Evolutionary conservation across 331 rosid species (phyloP), one percentile per base, ranked within the genome.

Genomic region (Ulmus americana): DNA sequence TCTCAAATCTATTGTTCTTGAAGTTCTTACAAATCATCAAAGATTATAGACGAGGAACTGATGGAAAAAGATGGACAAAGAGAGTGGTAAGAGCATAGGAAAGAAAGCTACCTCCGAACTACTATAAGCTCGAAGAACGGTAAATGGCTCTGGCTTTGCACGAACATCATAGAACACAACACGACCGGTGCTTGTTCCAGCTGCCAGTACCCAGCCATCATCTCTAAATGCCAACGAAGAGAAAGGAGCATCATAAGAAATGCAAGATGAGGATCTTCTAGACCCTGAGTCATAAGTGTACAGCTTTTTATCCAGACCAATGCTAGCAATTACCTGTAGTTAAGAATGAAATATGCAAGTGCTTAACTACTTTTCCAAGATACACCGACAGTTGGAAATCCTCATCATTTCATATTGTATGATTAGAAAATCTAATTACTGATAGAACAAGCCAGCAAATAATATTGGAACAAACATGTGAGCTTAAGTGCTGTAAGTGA

Each of bases 181-280:
- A 44, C 88, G 85, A 42, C 99, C 99, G 65, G 86, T 90, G 84
- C 99, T 85, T 59, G 97, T 94, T 82, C 97, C 99, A 70, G 99
- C 99, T 55, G 92, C 95, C 50, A 94, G 88, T 82, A 86, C 83
- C 90, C 71, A 87, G 69, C 99, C 99, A 78, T 94, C 96, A 63
- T 90, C 99, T 84, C 84, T 81, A 78, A 82, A 94, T 79, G 92
- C 91, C 81, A 94, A 71, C 11, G 96, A 83, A 51, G 97, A 94
- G 79, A 94, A 94, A 52, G 99, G 99, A 20, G 95, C 90, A 70
- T 94, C 97, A 42, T 83, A 90, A 69, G 97, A 76, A 67, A 87
- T 84, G 82, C 85, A 87, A 69, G 88, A 84, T 49, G 97, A 76
- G 55, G 88, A 80, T 63, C 85, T 87, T 83, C 96, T 84, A 56